Percentiles rank a stretch among this genome's conserved stretches.
These are phyloP conservation scores for Yarrowia porcina DNA, from an alignment of 805 yeast species.

Conservation along the genomic window DNA sequence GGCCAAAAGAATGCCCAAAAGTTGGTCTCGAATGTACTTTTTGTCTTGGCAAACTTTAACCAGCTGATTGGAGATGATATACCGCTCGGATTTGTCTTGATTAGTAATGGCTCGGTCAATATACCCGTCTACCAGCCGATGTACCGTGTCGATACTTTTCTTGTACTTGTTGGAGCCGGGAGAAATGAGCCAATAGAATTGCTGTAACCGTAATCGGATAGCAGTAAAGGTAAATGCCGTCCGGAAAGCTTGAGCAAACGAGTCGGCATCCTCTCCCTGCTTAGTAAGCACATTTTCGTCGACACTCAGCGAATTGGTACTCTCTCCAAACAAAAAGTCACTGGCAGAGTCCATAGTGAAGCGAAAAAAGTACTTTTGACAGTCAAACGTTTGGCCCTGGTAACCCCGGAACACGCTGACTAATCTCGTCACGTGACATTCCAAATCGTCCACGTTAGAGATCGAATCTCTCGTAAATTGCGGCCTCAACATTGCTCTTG, in stretches of 20 bases:
- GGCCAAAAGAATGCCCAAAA: constrained; percentile 47
- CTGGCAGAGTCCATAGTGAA: constrained; percentile 25
- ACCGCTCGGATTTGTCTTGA: constrained; percentile 39
- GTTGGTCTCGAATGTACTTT: constrained; percentile 45
- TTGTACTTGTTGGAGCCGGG: not conserved
- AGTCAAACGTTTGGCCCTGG: not conserved
- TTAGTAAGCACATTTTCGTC: not conserved
- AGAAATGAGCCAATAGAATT: not conserved
- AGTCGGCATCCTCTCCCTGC: constrained; percentile 1
- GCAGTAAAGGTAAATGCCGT: not conserved
- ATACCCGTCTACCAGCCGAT: constrained; percentile 26
- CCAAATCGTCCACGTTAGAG: constrained; percentile 31
- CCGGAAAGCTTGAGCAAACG: not conserved
- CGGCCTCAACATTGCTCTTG: constrained; percentile 36
- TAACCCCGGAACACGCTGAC: constrained; percentile 16
- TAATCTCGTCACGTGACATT: constrained; percentile 32
- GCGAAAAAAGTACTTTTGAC: constrained; percentile 5
- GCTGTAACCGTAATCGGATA: not conserved
- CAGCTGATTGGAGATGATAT: constrained; percentile 47
- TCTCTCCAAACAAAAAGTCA: constrained; percentile 26
- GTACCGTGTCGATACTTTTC: not conserved
- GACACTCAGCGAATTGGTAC: not conserved
- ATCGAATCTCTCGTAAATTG: constrained; percentile 36
- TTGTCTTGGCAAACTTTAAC: constrained; percentile 47
- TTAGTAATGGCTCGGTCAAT: constrained; percentile 26